These are phyloP conservation scores for Sclerotinia spermophila DNA, from an alignment of 2,329 filamentous ascomycete species.

Conservation along the genomic window DNA sequence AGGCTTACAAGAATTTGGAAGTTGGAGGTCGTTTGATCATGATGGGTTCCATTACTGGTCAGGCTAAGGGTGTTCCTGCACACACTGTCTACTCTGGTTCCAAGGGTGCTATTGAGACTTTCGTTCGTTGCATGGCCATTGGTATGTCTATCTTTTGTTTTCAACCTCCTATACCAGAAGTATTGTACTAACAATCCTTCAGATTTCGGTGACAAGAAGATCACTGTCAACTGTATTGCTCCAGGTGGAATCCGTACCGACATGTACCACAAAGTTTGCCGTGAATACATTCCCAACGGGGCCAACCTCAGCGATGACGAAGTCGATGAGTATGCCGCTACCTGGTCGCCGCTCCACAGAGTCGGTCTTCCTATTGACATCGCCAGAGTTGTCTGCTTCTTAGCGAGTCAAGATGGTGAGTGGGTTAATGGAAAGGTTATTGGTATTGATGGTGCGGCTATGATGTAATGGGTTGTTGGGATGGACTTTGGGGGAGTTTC, in stretches of 20 bases:
- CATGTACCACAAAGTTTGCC: slow-evolving; percentile 66
- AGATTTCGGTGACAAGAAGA: slow-evolving; percentile 57
- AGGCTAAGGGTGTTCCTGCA: slow-evolving; percentile 64
- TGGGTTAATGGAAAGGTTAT: slow-evolving; percentile 32
- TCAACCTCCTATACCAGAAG: slow-evolving; percentile 30
- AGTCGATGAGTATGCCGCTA: slow-evolving; percentile 59
- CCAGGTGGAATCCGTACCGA: slow-evolving; percentile 64
- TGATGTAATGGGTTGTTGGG: slow-evolving; percentile 23
- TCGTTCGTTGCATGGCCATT: slow-evolving; percentile 70
- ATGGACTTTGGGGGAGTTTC: not conserved
- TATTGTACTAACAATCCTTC: slow-evolving; percentile 60
- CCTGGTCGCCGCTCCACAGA: slow-evolving; percentile 61
- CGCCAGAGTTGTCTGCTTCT: slow-evolving; percentile 60
- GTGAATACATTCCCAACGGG: slow-evolving; percentile 58
- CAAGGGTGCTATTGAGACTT: slow-evolving; percentile 74
- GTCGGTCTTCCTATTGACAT: slow-evolving; percentile 66
- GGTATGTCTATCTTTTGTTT: slow-evolving; percentile 42
- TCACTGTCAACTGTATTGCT: slow-evolving; percentile 66
- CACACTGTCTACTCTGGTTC: slow-evolving; percentile 71
- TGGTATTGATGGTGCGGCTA: slow-evolving; percentile 29
- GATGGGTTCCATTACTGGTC: slow-evolving; percentile 67
- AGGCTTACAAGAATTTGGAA: slow-evolving; percentile 68
- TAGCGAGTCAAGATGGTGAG: slow-evolving; percentile 55
- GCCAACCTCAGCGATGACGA: slow-evolving; percentile 53
- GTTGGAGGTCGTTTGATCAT: slow-evolving; percentile 70